Conservation (phyloP, 768 basidiomycete species). For the Rhodotorula kratochvilovae region DNA sequence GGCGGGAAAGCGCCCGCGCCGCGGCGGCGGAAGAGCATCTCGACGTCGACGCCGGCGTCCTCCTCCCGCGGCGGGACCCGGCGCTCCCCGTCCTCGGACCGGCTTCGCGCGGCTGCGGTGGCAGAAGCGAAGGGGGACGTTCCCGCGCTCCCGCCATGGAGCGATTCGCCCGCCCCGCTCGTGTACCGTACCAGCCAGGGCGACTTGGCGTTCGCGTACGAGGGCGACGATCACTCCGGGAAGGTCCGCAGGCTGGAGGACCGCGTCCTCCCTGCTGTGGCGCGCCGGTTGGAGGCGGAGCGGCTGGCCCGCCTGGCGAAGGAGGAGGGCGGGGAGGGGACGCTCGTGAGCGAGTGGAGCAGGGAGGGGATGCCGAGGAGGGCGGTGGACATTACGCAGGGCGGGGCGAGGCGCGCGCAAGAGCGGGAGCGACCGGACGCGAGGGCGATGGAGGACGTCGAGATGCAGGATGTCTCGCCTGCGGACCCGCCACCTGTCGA, state of each 20-base stretch:
- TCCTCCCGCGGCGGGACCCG: background rate
- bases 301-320: background rate
- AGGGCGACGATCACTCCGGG: background rate
- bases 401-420: no score
- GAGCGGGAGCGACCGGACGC: background rate
- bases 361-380: conserved; percentile 17
- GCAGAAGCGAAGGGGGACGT: background rate
- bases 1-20: background rate
- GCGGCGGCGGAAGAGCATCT: background rate
- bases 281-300: conserved; percentile 14
- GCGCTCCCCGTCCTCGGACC: background rate
- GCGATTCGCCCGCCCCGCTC: background rate
- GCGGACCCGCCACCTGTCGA: no score
- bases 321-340: background rate
- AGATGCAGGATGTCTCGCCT: no score
- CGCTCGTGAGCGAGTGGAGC: conserved; percentile 11
- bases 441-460: background rate
- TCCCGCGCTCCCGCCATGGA: background rate
- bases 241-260: conserved; percentile 1
- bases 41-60: background rate
- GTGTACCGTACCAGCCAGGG: conserved; percentile 21
- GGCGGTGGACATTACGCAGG: background rate
- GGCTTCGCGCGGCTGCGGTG: background rate
- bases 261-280: conserved; percentile 18
- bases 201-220: conserved; percentile 8